Base-by-base conservation (phyloP, 148 eudicot species). In the Rhododendron simsii region DNA sequence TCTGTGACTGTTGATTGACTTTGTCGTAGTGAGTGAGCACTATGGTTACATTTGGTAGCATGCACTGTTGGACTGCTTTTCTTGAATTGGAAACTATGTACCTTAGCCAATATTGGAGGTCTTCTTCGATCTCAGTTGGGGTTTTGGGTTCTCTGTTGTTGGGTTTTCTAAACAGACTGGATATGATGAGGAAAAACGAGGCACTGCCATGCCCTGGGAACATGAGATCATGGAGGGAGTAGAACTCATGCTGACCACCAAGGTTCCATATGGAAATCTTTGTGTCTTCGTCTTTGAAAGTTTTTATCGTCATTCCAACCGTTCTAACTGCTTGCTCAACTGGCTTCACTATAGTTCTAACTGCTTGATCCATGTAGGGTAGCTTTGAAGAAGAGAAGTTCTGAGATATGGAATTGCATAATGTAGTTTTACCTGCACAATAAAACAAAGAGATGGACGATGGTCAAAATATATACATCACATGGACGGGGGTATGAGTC, bases 121-220 rank as follows among this genome's bases (percentile, higher is more conserved):
- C 99, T 87, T 96, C 96, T 94, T 94, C 96, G 10, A 97, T 86
- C 87, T 95, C 98, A 65, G 79, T 30, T 9, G 94, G 89, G 83
- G 83, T 74, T 88, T 96, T 96, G n/a, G 89, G 92, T 85, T 96
- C 98, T 90, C 90, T 91, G 88, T 95, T 96, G 89, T 63, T 92
- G 48, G 95, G 92, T 79, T 92, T 94, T 83, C 90, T 86, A 78
- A 89, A 93, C 87, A 95, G 85, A 88, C 96, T 95, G 59, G 91
- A 83, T 79, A 93, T 33, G 85, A 95, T 88, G 65, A 97, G 83
- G 89, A 96, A 96, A 87, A 90, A 67, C 5, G 96, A 94, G 13
- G 99, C 96, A 84, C 99, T 94, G 50, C 97, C 98, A 80, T 94
- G 95, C 37, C 99, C 99, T 0, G 99, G 99, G 83, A 96, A 96